Evolutionary conservation across 352 stramenopile species (phyloP), one percentile per base, ranked within the genome.

Genomic region (Pilasporangium apinafurcum): DNA sequence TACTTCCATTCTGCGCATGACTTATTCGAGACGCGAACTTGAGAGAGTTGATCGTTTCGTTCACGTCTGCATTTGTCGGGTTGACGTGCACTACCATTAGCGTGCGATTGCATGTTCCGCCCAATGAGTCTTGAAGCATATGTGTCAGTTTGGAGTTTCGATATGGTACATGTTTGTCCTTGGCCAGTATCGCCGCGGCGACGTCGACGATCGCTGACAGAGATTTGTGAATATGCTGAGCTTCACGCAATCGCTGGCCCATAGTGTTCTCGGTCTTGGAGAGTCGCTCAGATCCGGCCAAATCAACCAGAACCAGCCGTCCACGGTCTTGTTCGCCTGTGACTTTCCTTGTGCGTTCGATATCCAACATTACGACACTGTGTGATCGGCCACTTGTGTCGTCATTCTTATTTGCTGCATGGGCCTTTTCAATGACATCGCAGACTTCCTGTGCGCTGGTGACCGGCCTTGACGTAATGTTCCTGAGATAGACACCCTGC

Each of bases 131-230:
- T 42, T 92, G 82, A 22, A 94, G 56, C 48, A 94, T 46, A 47
- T 91, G 76, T 16, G 83, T 94, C 18, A 94, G 68, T 56, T 94
- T 94, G 9, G 77, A 86, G 42, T 94, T 92, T 10, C 83, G 65
- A 43, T 83, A 94, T 36, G 80, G 81, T 3, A 94, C 66, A 51
- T 92, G 78, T 20, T 89, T 88, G 17, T 93, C 78, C 53, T 86
- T 86, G 1, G 73, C 69, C 25, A 80, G 48, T 26, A 90, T 48
- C 12, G 80, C 71, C 7, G 66, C 53, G 27, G 92, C 50, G 7
- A 94, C 82, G 38, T 94, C 78, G 8, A 67, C 69, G 16, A 94
- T 53, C 6, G 82, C 79, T 10, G 72, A 59, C 1, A 94, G 64
- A 37, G 79, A 92, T 51, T 89, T 86, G 60, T 88, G 85, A 37